Evolutionary conservation across 306 rosid species (phyloP), one percentile per base, ranked within the genome.

Genomic region (Dryas alaskensis): DNA sequence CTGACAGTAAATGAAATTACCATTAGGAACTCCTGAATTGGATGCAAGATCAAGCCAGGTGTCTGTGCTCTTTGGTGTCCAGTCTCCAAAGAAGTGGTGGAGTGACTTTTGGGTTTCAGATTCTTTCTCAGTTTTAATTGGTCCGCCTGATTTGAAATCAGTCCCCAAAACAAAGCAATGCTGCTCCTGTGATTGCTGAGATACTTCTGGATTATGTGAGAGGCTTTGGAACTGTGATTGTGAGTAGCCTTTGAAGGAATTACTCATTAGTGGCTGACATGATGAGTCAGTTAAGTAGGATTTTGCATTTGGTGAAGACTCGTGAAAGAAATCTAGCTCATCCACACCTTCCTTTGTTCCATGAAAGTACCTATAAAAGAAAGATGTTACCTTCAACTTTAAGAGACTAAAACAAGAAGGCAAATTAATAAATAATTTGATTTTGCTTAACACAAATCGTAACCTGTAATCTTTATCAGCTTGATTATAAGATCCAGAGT

Each of bases 11-110:
- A n/a, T 19, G 67, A 60, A 52, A 57, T 82, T 73, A 84, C 92
- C 91, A 63, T 78, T 52, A 44, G 77, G 88, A 64, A 85, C 81
- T 78, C 87, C 89, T 76, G 96, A 88, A 87, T 84, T 88, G 83
- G 97, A 84, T 67, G 99, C 90, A 82, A 95, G 97, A 84, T 95
- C 99, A 61, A 95, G 96, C 99, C 98, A 95, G 61, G 97, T 87
- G 69, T 92, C 97, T 17, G 98, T 76, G 88, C 80, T 85, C 88
- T 95, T 95, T 68, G 89, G 84, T 60, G 96, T 87, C 92, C 99
- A 95, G 53, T 92, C 99, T 13, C 88, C 93, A 86, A 95, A 92
- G 89, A 95, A 95, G 63, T 90, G 99, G 76, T 89, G 99, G 66
- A 95, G 92, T 54, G 97, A 92, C 84, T 85, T 95, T 48, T 88